These are phyloP conservation scores for Psilocybe azurescens DNA, from an alignment of 768 basidiomycete species.

Conservation along the genomic window DNA sequence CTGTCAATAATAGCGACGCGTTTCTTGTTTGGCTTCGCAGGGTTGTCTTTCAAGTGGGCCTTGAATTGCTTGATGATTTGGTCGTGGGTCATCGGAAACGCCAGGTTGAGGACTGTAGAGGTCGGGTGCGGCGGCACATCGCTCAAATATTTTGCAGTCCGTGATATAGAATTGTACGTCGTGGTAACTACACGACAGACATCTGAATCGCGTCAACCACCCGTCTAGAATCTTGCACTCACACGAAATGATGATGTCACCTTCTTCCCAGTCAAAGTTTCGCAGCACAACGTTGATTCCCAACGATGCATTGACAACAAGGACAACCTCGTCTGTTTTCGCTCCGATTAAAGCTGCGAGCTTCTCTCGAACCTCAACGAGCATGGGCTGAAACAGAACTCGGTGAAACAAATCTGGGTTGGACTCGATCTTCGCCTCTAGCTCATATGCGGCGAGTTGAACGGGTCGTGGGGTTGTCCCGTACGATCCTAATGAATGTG, in stretches of 20 bases:
- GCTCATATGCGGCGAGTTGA: slow-evolving; percentile 44
- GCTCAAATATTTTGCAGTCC: slow-evolving; percentile 55
- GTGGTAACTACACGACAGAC: slow-evolving; percentile 35
- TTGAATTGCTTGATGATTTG: slow-evolving; percentile 60
- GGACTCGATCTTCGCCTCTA: slow-evolving; percentile 48
- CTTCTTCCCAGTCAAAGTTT: slow-evolving; percentile 70
- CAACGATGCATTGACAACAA: slow-evolving; percentile 65
- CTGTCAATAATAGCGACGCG: slow-evolving; percentile 74
- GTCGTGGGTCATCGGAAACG: slow-evolving; percentile 61
- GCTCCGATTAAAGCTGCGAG: slow-evolving; percentile 59
- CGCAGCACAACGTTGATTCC: slow-evolving; percentile 70
- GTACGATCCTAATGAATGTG: slow-evolving; percentile 53
- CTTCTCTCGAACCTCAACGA: slow-evolving; percentile 45
- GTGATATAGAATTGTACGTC: slow-evolving; percentile 57
- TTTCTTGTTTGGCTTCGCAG: slow-evolving; percentile 43
- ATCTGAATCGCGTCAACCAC: not conserved
- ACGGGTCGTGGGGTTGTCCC: slow-evolving; percentile 63
- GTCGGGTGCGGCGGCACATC: slow-evolving; percentile 62
- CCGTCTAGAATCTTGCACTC: slow-evolving; percentile 24
- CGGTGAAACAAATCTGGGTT: slow-evolving; percentile 64
- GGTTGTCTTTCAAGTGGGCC: slow-evolving; percentile 41
- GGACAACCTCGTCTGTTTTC: slow-evolving; percentile 58
- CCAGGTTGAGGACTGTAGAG: slow-evolving; percentile 51
- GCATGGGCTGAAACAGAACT: slow-evolving; percentile 35
- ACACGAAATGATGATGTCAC: slow-evolving; percentile 72